Evolutionary conservation across 2,329 filamentous ascomycete species (phyloP).

Genomic region (Sporothrix protearum): DNA sequence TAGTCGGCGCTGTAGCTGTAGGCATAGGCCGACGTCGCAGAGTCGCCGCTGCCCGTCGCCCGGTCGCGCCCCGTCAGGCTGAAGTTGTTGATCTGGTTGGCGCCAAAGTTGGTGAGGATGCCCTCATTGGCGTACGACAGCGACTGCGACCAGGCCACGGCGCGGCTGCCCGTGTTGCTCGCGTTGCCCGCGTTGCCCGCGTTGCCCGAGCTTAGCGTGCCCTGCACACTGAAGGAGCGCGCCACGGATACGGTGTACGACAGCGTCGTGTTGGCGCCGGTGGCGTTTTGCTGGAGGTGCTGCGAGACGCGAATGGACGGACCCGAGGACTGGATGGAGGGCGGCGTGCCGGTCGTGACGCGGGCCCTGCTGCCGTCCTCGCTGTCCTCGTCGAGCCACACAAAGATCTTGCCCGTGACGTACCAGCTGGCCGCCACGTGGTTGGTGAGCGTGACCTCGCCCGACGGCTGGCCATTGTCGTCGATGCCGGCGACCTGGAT

Average conservation of each 20-base stretch:
- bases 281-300: conserved; percentile 42
- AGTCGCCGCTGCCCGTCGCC: conserved; percentile 21
- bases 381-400: conserved; percentile 64
- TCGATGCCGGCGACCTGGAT: conserved; percentile 64
- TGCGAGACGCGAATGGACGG: conserved; percentile 46
- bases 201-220: conserved; percentile 46
- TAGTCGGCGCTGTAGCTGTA: conserved; percentile 44
- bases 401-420: conserved; percentile 73
- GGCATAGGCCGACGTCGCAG: not conserved
- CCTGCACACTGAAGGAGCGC: conserved; percentile 53
- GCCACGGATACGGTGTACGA: conserved; percentile 55
- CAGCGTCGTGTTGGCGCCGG: conserved; percentile 58
- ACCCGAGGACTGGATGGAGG: conserved; percentile 32
- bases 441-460: conserved; percentile 45
- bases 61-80: conserved; percentile 34
- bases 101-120: conserved; percentile 39
- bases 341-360: conserved; percentile 46
- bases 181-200: too few species aligned
- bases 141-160: conserved; percentile 55
- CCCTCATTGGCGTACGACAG: conserved; percentile 54
- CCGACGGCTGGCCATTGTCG: conserved; percentile 44
- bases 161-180: conserved; percentile 31
- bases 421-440: conserved; percentile 67
- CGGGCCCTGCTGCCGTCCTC: conserved; percentile 34
- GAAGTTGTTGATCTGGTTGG: conserved; percentile 43